phyloP scores from a whole-genome alignment of 2,329 filamentous ascomycete species.

The Trichoderma simmonsii region DNA sequence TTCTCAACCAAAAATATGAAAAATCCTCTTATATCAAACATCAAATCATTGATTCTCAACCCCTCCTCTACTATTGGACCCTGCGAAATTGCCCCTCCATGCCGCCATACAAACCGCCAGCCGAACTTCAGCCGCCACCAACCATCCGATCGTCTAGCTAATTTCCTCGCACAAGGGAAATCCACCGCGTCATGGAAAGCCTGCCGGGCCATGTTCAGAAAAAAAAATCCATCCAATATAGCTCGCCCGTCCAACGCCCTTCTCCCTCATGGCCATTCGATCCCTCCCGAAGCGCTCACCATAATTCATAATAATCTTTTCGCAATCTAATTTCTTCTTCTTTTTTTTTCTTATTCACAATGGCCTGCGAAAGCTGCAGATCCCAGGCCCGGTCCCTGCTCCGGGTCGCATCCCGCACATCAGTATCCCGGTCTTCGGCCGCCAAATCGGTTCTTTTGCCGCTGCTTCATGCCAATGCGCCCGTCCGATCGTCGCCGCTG shows the following conservation, averaged over 20 bases:
- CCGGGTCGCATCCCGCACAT: slow-evolving; percentile 32
- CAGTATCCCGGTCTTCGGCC: slow-evolving; percentile 28
- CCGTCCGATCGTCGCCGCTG: neutral
- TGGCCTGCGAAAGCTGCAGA: slow-evolving; percentile 51
- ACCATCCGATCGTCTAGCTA: neutral
- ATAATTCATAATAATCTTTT: neutral
- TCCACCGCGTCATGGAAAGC: slow-evolving; percentile 19
- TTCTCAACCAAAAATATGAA: neutral
- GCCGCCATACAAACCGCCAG: neutral
- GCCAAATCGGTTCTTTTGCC: slow-evolving; percentile 25
- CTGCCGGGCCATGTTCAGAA: neutral
- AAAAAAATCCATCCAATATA: neutral
- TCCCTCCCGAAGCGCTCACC: neutral
- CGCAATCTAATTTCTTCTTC: neutral
- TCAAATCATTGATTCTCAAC: neutral
- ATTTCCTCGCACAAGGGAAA: slow-evolving; percentile 16
- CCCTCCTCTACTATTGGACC: neutral
- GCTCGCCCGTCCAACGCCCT: neutral
- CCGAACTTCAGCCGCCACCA: slow-evolving; percentile 19
- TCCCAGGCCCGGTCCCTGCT: slow-evolving; percentile 42
- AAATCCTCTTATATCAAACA: neutral
- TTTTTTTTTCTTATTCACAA: slow-evolving; percentile 26
- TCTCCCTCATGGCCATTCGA: neutral
- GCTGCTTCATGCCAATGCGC: slow-evolving; percentile 18
- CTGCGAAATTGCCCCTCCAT: slow-evolving; percentile 11